Evolutionary conservation across 1,139 yeast species (phyloP).

Genomic region (Williopsis jadinii): DNA sequence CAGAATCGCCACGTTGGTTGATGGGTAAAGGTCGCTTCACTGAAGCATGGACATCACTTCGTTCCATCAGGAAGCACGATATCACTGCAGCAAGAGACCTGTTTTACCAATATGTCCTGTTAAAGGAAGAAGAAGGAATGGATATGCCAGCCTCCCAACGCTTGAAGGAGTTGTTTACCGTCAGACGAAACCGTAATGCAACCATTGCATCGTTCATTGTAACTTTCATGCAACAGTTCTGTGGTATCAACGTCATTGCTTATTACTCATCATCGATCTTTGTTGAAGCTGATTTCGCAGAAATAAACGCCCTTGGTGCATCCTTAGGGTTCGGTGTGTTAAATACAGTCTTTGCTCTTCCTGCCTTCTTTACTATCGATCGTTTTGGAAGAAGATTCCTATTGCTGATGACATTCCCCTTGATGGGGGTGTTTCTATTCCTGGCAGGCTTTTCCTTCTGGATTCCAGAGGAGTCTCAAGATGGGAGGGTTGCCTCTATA

Average conservation of each 20-base stretch:
- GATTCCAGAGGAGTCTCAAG: conserved; percentile 42
- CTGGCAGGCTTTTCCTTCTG: conserved; percentile 75
- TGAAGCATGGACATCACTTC: conserved; percentile 51
- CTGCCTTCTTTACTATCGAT: conserved; percentile 80
- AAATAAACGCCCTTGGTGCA: conserved; percentile 59
- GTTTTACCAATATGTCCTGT: conserved; percentile 61
- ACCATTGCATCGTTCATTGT: conserved; percentile 74
- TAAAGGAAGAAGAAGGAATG: conserved; percentile 59
- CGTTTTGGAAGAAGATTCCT: conserved; percentile 70
- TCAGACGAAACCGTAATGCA: conserved; percentile 80
- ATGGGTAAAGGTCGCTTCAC: conserved; percentile 55
- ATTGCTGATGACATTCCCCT: conserved; percentile 67
- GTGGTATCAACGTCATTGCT: conserved; percentile 88
- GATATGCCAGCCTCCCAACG: conserved; percentile 47
- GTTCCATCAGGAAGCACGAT: conserved; percentile 40
- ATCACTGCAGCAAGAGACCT: conserved; percentile 71
- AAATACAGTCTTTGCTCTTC: conserved; percentile 75
- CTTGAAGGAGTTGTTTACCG: conserved; percentile 48
- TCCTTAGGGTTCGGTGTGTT: conserved; percentile 85
- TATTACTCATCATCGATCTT: conserved; percentile 74
- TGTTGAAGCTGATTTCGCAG: conserved; percentile 56
- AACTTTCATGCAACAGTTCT: conserved; percentile 89
- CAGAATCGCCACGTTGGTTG: conserved; percentile 79
- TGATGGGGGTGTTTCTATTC: conserved; percentile 59
- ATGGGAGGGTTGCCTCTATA: conserved; percentile 55